Conservation (phyloP, 495 filamentous ascomycete genomes). For the Monascus purpureus region DNA sequence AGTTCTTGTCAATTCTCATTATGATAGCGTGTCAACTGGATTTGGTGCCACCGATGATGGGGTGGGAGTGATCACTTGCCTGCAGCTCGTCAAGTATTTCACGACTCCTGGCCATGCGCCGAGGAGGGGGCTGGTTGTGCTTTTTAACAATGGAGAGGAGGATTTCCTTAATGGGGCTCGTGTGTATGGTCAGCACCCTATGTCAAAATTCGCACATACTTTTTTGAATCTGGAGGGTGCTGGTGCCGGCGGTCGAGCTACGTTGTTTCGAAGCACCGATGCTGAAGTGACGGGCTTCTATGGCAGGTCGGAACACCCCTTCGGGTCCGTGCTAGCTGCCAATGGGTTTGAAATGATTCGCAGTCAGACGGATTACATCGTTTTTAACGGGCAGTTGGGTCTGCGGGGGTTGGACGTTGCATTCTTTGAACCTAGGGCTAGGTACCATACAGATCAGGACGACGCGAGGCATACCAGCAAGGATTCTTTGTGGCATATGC, state of each 20-base stretch:
- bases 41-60: slow-evolving; percentile 91
- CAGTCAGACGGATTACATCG: slow-evolving; percentile 80
- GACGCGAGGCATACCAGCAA: slow-evolving; percentile 62
- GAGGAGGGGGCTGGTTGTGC: slow-evolving; percentile 62
- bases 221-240: slow-evolving; percentile 95
- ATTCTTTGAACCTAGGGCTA: slow-evolving; percentile 70
- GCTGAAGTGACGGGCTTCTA: slow-evolving; percentile 75
- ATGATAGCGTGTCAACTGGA: slow-evolving; percentile 87
- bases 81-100: slow-evolving; percentile 86
- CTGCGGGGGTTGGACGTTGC: slow-evolving; percentile 85
- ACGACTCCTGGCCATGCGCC: slow-evolving; percentile 61
- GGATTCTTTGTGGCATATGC: slow-evolving; percentile 86
- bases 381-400: slow-evolving; percentile 69
- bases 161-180: slow-evolving; percentile 83
- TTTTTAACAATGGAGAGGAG: slow-evolving; percentile 95
- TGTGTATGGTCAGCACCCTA: slow-evolving; percentile 70
- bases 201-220: slow-evolving; percentile 60
- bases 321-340: slow-evolving; percentile 64
- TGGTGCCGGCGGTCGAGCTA: slow-evolving; percentile 81
- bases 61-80: slow-evolving; percentile 68
- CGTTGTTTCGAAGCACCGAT: slow-evolving; percentile 75
- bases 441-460: slow-evolving; percentile 89
- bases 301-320: slow-evolving; percentile 54
- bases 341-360: slow-evolving; percentile 76
- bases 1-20: slow-evolving; percentile 89